A percentile compares a stretch with the other conserved stretches of the same genome.
Evolutionary conservation across 106 monocot genomes (phyloP).

Genomic region (Dendrobium huoshanense): DNA sequence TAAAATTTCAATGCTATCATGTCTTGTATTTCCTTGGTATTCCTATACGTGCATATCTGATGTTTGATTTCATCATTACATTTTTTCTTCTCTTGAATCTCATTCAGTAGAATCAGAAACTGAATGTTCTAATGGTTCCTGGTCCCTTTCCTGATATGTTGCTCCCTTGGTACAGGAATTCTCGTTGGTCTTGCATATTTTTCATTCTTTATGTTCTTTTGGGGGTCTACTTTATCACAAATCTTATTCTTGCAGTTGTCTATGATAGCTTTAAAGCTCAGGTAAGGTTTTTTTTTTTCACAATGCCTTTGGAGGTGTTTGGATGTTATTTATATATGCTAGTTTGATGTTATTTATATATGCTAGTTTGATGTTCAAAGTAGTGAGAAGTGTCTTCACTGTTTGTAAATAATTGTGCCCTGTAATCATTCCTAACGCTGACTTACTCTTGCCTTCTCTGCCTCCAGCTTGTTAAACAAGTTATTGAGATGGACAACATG

Average conservation of each 20-base stretch:
- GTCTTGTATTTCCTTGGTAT: background rate
- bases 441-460: background rate
- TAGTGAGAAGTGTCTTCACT: background rate
- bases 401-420: background rate
- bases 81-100: background rate
- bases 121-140: background rate
- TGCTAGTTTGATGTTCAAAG: background rate
- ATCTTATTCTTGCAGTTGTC: slow-evolving; percentile 97
- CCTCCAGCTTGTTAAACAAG: slow-evolving; percentile 78
- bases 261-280: slow-evolving; percentile 96
- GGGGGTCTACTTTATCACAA: slow-evolving; percentile 92
- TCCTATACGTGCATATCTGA: background rate
- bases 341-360: background rate
- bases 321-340: slow-evolving; percentile 1
- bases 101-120: background rate
- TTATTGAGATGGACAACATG: slow-evolving; percentile 69
- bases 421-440: background rate
- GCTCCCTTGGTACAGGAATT: slow-evolving; percentile 51
- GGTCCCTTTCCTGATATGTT: background rate
- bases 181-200: slow-evolving; percentile 85
- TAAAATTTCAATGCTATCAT: background rate
- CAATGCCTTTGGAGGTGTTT: slow-evolving; percentile 4
- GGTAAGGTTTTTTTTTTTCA: slow-evolving; percentile 33
- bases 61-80: background rate
- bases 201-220: slow-evolving; percentile 89